Base-by-base conservation (phyloP, 495 filamentous ascomycete genomes). In the Barbatosphaeria neglecta region DNA sequence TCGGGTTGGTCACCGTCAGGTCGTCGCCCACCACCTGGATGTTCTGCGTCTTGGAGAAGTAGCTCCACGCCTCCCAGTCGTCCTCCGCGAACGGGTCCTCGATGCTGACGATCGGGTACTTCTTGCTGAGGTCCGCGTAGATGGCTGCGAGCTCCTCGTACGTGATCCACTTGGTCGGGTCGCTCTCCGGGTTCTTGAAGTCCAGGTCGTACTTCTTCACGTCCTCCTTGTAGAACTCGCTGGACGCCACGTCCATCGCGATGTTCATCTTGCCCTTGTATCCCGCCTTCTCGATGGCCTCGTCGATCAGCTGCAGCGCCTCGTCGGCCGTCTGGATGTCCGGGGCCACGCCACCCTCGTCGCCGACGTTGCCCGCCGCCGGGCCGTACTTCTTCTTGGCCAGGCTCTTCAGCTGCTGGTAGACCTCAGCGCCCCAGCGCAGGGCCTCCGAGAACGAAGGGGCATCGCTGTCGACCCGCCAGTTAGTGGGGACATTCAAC, bases 341-440 rank as follows among this genome's bases (percentile, higher is more conserved):
- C 53, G 93, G 93, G 58, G 93, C 93, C 64, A 99, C 92, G 81
- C 93, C 93, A 75, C 93, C 93, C 82, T 99, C 93, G 66, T 99
- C 93, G 67, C 93, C 93, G 53, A 99, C 86, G 67, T 96, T 99
- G 56, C 93, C 93, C 54, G 93, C 93, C 46, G 93, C 96, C 66
- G 95, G 90, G 57, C 93, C 93, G 70, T 99, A 99, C 78, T 83
- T 92, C 86, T 97, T 93, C 86, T 97, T 99, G 59, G 93, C 92
- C 39, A 97, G 80, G 61, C 75, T 50, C 84, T 99, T 99, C 60
- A 99, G 84, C 74, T 87, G 84, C 68, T 95, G 89, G 82, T 99
- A 99, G 61, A 95, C 87, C 72, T 98, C 90, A 56, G 88, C 72
- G 56, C 90, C 90, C 72, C 92, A 86, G 63, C 90, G 88, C 75